These are phyloP conservation scores for Neopestalotiopsis sp. DNA, from an alignment of 2,329 filamentous ascomycete genomes.

Conservation along the genomic window DNA sequence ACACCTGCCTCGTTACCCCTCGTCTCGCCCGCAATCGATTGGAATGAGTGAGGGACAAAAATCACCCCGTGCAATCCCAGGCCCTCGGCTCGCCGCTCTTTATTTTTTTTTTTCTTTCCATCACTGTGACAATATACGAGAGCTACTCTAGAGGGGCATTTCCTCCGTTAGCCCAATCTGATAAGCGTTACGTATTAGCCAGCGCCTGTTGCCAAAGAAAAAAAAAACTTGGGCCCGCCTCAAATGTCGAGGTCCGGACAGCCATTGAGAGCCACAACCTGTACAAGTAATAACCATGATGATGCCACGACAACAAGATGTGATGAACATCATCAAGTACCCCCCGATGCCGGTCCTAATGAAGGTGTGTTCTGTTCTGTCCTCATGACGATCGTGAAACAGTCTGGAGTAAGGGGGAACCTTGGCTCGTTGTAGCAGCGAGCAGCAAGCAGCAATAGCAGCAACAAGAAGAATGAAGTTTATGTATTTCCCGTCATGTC, in stretches of 20 bases:
- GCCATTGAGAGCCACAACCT: not conserved
- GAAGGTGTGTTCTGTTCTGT: not conserved
- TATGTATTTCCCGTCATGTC: slow-evolving; percentile 11
- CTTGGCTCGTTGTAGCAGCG: not conserved
- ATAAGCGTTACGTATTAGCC: slow-evolving; percentile 15
- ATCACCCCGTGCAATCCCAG: not conserved
- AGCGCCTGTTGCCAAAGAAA: not conserved
- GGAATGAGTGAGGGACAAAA: not conserved
- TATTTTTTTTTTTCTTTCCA: not conserved
- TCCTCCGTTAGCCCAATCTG: slow-evolving; percentile 14
- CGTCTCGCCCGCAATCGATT: not conserved
- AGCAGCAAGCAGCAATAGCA: not conserved
- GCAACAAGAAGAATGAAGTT: not conserved
- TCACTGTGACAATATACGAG: not conserved
- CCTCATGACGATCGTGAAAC: slow-evolving; percentile 1
- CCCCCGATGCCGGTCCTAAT: not conserved
- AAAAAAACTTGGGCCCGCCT: not conserved
- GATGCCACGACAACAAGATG: not conserved
- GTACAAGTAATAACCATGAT: not conserved
- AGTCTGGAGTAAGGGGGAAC: not conserved
- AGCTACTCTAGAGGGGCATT: not conserved
- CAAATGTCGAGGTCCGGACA: not conserved
- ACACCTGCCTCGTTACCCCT: not conserved
- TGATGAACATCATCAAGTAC: not conserved
- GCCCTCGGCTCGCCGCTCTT: not conserved